Conservation (phyloP, 2,329 filamentous ascomycete genomes). For the Leptographium galeiforme region DNA sequence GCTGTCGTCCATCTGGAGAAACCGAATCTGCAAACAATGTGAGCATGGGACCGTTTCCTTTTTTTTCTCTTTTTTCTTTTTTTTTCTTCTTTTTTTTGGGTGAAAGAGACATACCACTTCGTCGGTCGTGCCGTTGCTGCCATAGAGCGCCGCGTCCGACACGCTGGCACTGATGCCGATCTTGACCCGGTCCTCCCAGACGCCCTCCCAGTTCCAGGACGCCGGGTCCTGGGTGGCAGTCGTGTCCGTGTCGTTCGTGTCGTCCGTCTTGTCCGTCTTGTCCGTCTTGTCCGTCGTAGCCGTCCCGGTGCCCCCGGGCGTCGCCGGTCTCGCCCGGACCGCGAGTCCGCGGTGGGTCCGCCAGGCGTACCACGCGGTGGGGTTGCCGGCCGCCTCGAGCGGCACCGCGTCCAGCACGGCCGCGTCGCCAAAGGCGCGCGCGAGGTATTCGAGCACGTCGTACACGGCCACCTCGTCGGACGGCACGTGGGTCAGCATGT, state of each 20-base stretch:
- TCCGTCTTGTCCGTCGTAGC: not conserved
- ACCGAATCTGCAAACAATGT: conserved; percentile 40
- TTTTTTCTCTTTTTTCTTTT: too few relatives aligned
- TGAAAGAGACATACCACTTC: conserved; percentile 63
- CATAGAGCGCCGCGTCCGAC: conserved; percentile 69
- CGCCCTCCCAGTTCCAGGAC: conserved; percentile 88
- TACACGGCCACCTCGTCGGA: conserved; percentile 40
- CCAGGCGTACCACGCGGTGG: conserved; percentile 92
- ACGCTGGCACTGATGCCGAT: conserved; percentile 57
- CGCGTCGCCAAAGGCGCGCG: conserved; percentile 68
- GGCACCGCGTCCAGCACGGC: conserved; percentile 65
- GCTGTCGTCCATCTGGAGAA: conserved; percentile 47
- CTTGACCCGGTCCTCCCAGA: conserved; percentile 83
- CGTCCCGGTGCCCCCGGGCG: not conserved
- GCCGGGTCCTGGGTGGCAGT: not conserved
- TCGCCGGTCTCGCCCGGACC: not conserved
- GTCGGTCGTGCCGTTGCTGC: conserved; percentile 45
- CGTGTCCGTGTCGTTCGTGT: not conserved
- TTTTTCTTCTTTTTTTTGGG: too few relatives aligned
- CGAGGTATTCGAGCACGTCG: conserved; percentile 67
- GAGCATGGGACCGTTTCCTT: too few relatives aligned
- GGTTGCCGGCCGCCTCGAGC: conserved; percentile 72
- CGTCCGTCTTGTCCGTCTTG: not conserved
- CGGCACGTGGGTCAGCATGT: conserved; percentile 24
- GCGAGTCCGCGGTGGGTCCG: conserved; percentile 48